A percentile compares a stretch with the other conserved stretches of the same genome.
Evolutionary conservation across 2,329 filamentous ascomycete species (phyloP).

Genomic region (Cladosporium sp.): DNA sequence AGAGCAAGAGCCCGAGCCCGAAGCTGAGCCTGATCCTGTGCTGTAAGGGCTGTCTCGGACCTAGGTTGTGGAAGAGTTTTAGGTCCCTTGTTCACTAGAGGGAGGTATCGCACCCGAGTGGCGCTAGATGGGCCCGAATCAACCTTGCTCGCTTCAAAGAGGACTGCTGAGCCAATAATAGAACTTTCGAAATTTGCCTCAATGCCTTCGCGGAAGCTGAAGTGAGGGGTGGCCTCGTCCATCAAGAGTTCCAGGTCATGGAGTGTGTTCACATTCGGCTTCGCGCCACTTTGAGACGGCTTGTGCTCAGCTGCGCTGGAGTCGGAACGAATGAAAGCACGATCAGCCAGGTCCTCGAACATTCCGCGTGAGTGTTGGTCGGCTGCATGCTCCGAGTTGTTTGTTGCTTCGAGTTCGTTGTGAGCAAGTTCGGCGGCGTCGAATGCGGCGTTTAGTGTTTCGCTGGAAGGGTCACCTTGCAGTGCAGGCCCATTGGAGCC

Average conservation of each 20-base stretch:
- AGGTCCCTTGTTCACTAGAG: neutral
- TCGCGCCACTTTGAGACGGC: neutral
- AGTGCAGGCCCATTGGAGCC: neutral
- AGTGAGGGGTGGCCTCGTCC: neutral
- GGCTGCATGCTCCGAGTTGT: neutral
- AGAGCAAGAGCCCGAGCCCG: too few species aligned
- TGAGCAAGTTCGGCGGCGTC: neutral
- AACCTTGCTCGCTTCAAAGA: neutral
- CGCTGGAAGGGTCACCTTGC: neutral
- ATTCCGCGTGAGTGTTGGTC: neutral
- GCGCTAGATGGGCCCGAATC: neutral
- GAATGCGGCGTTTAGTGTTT: neutral
- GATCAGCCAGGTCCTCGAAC: neutral
- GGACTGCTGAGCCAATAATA: neutral
- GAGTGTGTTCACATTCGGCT: neutral
- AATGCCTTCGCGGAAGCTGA: neutral
- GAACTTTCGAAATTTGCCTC: neutral
- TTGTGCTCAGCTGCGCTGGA: neutral
- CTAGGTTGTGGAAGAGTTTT: neutral
- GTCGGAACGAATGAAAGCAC: neutral
- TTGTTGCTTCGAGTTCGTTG: neutral
- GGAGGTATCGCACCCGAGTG: constrained; percentile 6
- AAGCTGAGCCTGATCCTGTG: neutral
- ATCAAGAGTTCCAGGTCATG: neutral
- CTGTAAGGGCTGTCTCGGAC: neutral